Conservation (phyloP, 805 yeast genomes). For the Komagataella pseudopastoris region DNA sequence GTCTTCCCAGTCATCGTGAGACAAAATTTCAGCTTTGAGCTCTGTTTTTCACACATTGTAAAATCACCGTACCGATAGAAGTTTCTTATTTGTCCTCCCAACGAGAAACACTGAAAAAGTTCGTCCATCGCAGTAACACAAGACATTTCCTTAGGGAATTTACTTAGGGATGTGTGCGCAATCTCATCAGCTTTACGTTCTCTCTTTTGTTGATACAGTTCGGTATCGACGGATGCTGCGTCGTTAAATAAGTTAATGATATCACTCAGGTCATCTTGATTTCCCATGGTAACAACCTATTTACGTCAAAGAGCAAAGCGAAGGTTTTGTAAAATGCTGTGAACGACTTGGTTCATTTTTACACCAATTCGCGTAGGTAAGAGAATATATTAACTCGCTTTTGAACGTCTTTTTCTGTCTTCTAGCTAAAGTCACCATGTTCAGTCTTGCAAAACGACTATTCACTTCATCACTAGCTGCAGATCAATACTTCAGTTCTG, state of each 20-base stretch:
- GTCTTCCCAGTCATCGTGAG: slow-evolving; percentile 40
- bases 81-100: slow-evolving; percentile 81
- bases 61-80: slow-evolving; percentile 77
- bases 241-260: neutral
- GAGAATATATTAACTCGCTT: no score
- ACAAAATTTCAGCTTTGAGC: slow-evolving; percentile 74
- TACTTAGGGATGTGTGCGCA: neutral
- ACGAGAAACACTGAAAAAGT: slow-evolving; percentile 69
- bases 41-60: slow-evolving; percentile 54
- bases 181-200: neutral
- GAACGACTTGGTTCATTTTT: neutral
- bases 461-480: slow-evolving; percentile 10
- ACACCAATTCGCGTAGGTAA: neutral
- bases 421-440: slow-evolving; percentile 11
- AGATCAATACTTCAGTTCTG: slow-evolving; percentile 15
- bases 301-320: neutral
- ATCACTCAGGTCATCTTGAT: neutral
- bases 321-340: neutral
- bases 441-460: slow-evolving; percentile 15
- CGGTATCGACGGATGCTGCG: neutral
- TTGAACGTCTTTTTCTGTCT: slow-evolving; percentile 5
- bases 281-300: neutral
- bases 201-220: neutral
- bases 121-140: slow-evolving; percentile 83
- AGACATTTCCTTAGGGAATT: slow-evolving; percentile 29